phyloP scores from a whole-genome alignment of 805 yeast species.

The Hanseniaspora lindneri region DNA sequence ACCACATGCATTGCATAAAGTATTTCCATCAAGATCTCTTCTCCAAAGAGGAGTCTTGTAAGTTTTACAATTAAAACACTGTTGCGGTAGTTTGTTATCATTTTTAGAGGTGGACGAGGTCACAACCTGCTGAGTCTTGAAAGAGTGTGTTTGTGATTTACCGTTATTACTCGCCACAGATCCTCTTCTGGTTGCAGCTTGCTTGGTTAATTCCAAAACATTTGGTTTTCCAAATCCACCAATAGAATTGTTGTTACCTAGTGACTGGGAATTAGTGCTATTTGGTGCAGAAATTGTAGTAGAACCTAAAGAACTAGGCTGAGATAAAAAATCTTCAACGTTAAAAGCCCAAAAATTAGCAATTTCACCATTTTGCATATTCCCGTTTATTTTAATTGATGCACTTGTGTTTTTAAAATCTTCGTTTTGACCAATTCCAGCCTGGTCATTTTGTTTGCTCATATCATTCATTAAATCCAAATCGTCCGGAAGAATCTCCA shows the following conservation, averaged over 20 bases:
- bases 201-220: slow-evolving; percentile 2
- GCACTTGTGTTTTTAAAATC: slow-evolving; percentile 4
- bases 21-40: slow-evolving; percentile 81
- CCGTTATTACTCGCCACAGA: slow-evolving; percentile 2
- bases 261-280: slow-evolving; percentile 18
- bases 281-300: slow-evolving; percentile 31
- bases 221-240: slow-evolving; percentile 15
- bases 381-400: slow-evolving; percentile 25
- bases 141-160: slow-evolving; percentile 12
- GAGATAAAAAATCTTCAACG: slow-evolving; percentile 30
- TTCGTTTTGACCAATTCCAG: slow-evolving; percentile 1
- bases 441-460: slow-evolving; percentile 1
- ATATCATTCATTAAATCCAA: slow-evolving; percentile 19
- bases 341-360: slow-evolving; percentile 33
- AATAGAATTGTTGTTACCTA: background rate
- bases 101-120: background rate
- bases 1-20: slow-evolving; percentile 94
- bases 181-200: slow-evolving; percentile 6
- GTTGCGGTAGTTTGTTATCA: slow-evolving; percentile 27
- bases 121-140: slow-evolving; percentile 7
- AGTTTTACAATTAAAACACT: slow-evolving; percentile 83
- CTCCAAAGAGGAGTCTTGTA: slow-evolving; percentile 93
- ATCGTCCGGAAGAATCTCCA: slow-evolving; percentile 29
- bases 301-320: slow-evolving; percentile 28
- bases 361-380: slow-evolving; percentile 31